Conservation (phyloP, 2,329 filamentous ascomycete species). For the Nemania sp. region DNA sequence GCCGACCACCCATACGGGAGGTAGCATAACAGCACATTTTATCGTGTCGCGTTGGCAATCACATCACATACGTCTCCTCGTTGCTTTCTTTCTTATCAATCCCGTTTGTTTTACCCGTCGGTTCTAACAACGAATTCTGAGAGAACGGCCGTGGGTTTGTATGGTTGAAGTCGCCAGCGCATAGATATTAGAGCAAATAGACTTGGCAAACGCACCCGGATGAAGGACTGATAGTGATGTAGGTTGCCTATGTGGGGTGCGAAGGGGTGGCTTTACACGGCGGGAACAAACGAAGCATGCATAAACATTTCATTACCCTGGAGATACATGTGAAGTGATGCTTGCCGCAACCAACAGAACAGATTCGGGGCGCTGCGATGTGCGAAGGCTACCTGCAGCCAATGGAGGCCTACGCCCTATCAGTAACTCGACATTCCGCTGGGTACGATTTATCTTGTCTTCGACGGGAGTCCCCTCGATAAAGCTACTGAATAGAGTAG, state of each 20-base stretch:
- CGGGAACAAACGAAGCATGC: too few species aligned
- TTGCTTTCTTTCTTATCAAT: neutral
- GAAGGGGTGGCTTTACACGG: too few species aligned
- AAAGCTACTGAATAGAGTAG: too few species aligned
- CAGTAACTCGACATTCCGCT: neutral
- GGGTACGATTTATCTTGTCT: neutral
- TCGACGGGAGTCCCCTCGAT: neutral
- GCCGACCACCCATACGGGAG: neutral
- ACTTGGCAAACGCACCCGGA: neutral
- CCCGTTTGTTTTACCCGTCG: neutral
- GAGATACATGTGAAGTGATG: too few species aligned
- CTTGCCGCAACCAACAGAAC: too few species aligned
- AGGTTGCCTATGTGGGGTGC: too few species aligned
- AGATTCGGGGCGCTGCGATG: neutral
- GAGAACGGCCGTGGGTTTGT: neutral
- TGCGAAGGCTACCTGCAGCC: neutral
- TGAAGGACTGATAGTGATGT: neutral
- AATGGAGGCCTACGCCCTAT: neutral
- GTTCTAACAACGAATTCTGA: neutral
- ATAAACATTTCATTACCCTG: too few species aligned
- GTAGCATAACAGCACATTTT: neutral
- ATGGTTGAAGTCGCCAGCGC: neutral
- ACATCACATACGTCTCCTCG: neutral
- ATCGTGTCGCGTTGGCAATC: neutral
- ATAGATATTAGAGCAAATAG: neutral